Evolutionary conservation across 176 grass and related monocot species (phyloP).

Genomic region (Musa itinerans): DNA sequence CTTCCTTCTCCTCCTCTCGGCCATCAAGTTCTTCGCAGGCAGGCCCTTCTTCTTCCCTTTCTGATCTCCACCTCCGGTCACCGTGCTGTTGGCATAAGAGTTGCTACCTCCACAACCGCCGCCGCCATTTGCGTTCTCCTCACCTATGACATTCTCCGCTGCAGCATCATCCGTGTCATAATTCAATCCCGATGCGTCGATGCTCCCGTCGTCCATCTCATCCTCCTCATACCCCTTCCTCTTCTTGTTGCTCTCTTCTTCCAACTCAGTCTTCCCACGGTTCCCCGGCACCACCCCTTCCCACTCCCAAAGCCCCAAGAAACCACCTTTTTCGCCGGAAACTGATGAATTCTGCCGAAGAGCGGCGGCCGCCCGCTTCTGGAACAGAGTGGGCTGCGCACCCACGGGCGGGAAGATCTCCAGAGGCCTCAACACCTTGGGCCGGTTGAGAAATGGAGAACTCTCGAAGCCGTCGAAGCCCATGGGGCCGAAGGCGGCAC

Average conservation of each 20-base stretch:
- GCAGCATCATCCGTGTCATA: conserved; percentile 76
- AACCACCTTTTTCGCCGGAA: conserved; percentile 11
- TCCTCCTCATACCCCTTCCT: conserved; percentile 48
- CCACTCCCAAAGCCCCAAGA: conserved; percentile 10
- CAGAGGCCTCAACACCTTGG: conserved; percentile 74
- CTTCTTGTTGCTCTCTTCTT: conserved; percentile 58
- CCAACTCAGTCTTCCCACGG: conserved; percentile 5
- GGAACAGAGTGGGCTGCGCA: conserved; percentile 89
- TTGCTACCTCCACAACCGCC: conserved; percentile 34
- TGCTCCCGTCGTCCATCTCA: conserved; percentile 60
- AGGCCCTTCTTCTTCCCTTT: conserved; percentile 93
- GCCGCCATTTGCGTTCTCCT: not conserved
- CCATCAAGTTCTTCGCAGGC: conserved; percentile 98
- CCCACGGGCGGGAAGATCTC: conserved; percentile 72
- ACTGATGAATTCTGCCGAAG: conserved; percentile 43
- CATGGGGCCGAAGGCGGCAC: conserved; percentile 30
- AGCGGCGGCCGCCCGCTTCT: conserved; percentile 72
- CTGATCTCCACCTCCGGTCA: conserved; percentile 44
- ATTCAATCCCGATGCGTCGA: conserved; percentile 79
- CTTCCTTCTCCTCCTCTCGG: conserved; percentile 87
- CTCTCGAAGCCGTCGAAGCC: conserved; percentile 56
- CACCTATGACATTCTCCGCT: conserved; percentile 47
- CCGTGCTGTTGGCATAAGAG: conserved; percentile 69
- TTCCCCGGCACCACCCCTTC: not conserved
- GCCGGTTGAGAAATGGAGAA: conserved; percentile 44